A percentile compares a stretch with the other conserved stretches of the same genome.
phyloP scores from a whole-genome alignment of 78 protist species.

The Chrysochromulina parva region DNA sequence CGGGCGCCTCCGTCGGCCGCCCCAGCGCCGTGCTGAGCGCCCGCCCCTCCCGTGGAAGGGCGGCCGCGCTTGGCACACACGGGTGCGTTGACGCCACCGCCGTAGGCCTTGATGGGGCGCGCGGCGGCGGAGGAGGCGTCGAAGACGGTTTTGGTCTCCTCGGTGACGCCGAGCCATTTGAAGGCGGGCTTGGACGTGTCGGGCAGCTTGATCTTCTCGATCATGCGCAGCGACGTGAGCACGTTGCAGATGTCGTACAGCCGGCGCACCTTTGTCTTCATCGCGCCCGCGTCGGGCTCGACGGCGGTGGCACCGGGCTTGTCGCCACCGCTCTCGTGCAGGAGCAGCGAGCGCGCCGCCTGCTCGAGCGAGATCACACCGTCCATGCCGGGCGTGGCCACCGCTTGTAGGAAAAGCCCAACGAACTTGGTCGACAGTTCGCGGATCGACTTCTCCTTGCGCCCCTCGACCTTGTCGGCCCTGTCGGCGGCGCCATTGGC shows the following conservation, averaged over 20 bases:
- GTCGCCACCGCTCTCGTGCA: not conserved
- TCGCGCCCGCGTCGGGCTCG: not conserved
- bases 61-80: too few species aligned
- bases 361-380: not conserved
- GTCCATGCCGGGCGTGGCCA: too few species aligned
- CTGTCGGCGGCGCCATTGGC: not conserved
- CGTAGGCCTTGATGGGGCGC: too few species aligned
- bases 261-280: not conserved
- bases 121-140: not conserved
- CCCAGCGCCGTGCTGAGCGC: too few species aligned
- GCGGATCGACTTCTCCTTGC: constrained; percentile 10
- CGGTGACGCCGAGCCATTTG: constrained; percentile 5
- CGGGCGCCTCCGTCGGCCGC: too few species aligned
- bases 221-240: not conserved
- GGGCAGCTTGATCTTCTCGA: not conserved
- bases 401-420: not conserved
- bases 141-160: not conserved
- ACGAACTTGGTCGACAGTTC: not conserved
- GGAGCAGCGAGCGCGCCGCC: constrained; percentile 4
- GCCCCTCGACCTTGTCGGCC: not conserved
- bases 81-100: too few species aligned
- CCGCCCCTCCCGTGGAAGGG: too few species aligned
- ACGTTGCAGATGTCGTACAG: constrained; percentile 13
- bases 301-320: too few species aligned
- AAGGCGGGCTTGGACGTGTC: constrained; percentile 18